A percentile compares a stretch with the other conserved stretches of the same genome.
These are phyloP conservation scores for Mucor irregularis DNA, from an alignment of 371 early-diverging fungal species.

Conservation along the genomic window DNA sequence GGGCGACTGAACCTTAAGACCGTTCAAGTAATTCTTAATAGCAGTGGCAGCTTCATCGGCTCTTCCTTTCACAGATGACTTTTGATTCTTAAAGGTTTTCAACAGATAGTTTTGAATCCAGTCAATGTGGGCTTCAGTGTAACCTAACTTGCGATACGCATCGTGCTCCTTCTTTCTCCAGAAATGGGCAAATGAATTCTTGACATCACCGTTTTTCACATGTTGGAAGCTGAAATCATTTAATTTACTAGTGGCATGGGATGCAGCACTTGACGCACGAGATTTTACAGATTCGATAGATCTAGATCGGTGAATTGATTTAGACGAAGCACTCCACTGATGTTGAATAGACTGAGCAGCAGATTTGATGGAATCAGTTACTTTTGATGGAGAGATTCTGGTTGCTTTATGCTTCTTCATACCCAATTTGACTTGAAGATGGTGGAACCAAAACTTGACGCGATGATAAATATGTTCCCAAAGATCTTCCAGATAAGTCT, in stretches of 20 bases:
- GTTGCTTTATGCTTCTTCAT: background rate
- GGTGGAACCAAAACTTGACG: background rate
- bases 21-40: slow-evolving; percentile 33
- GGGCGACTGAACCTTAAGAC: slow-evolving; percentile 32
- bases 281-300: slow-evolving; percentile 7
- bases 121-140: slow-evolving; percentile 29
- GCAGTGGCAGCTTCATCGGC: slow-evolving; percentile 27
- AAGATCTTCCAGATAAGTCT: background rate
- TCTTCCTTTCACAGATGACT: slow-evolving; percentile 21
- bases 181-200: slow-evolving; percentile 18
- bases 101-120: slow-evolving; percentile 28
- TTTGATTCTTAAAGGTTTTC: slow-evolving; percentile 22
- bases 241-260: slow-evolving; percentile 10
- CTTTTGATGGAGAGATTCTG: background rate
- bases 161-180: slow-evolving; percentile 23
- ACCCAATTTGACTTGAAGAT: background rate
- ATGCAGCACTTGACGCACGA: slow-evolving; percentile 7
- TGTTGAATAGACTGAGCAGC: slow-evolving; percentile 15
- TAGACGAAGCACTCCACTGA: slow-evolving; percentile 10
- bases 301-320: slow-evolving; percentile 12
- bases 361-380: slow-evolving; percentile 12
- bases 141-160: slow-evolving; percentile 21
- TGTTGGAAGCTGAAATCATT: background rate
- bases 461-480: background rate
- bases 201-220: background rate